Evolutionary conservation across 2,329 filamentous ascomycete species (phyloP), one percentile per base, ranked within the genome.

Genomic region (Fusarium haematococcum): DNA sequence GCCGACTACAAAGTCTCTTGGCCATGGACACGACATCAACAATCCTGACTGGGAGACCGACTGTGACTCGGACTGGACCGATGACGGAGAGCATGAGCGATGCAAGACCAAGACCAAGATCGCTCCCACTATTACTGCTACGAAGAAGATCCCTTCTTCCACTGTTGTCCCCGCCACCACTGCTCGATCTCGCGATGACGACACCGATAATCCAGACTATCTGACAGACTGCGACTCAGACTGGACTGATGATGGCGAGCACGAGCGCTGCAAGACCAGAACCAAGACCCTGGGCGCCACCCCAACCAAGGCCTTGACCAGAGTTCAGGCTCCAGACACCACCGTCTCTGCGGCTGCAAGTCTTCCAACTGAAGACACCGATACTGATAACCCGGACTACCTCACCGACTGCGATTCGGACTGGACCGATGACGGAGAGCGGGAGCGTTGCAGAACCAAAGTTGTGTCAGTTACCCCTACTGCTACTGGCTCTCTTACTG

Each of bases 241-340:
- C 58, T 60, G 39, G 58, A 27, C 39, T 14, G 58, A 60, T n/a
- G 37, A 60, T 33, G 58, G 58, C 18, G 58, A 60, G 58, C 23
- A 43, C 41, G 58, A 43, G 23, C 37, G 58, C 16, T 60, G 58
- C 58, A 43, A 32, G 27, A 33, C 58, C 6, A 45, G 16, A 16
- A 60, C 10, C 25, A 25, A 30, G 16, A 30, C 25, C n/a, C 10
- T 23, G 25, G 45, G 45, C 45, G 45, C 45, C 16, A 60, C 25
- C 10, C n/a, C 13, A 7, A 45, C 39, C 18, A 45, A 41, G 14
- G 23, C 27, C 57, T 39, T 41, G 54, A 37, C 54, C 8, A 58
- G 14, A 35, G 33, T 25, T 10, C 20, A 23, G 13, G 35, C 32
- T 9, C 8, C 20, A 27, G 16, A 4, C 20, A 25, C 35, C 20